Conservation (phyloP, 345 rosid genomes). For the Salix viminalis region DNA sequence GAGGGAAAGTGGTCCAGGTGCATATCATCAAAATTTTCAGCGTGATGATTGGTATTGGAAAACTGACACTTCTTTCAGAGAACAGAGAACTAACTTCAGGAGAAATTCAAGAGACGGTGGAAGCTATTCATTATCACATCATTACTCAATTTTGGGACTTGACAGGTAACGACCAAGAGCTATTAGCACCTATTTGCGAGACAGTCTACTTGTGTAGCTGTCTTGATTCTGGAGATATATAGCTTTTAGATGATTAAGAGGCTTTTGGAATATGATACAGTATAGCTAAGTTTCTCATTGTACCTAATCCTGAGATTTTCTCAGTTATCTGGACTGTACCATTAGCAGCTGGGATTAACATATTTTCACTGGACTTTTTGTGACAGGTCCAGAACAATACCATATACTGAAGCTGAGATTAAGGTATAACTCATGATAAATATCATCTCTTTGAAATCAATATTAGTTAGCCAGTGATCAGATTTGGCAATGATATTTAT, state of each 20-base stretch:
- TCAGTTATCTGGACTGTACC: neutral
- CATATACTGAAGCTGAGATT: slow-evolving; percentile 89
- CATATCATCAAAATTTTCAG: slow-evolving; percentile 83
- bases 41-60: slow-evolving; percentile 99
- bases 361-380: slow-evolving; percentile 3
- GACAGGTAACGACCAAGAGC: slow-evolving; percentile 49
- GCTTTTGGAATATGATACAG: neutral
- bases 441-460: neutral
- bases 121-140: slow-evolving; percentile 73
- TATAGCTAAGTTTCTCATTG: neutral
- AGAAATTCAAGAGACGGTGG: slow-evolving; percentile 53
- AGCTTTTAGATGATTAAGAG: neutral
- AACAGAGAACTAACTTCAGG: slow-evolving; percentile 55
- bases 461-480: neutral
- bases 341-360: neutral
- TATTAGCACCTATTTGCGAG: too few species aligned
- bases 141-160: slow-evolving; percentile 86
- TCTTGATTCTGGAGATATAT: neutral
- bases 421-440: slow-evolving; percentile 46
- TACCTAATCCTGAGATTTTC: too few species aligned
- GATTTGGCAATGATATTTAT: neutral
- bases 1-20: slow-evolving; percentile 61
- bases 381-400: slow-evolving; percentile 56
- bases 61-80: slow-evolving; percentile 55
- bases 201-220: neutral